Conservation (phyloP, 257 asterid genomes). For the Cynanchum wilfordii region DNA sequence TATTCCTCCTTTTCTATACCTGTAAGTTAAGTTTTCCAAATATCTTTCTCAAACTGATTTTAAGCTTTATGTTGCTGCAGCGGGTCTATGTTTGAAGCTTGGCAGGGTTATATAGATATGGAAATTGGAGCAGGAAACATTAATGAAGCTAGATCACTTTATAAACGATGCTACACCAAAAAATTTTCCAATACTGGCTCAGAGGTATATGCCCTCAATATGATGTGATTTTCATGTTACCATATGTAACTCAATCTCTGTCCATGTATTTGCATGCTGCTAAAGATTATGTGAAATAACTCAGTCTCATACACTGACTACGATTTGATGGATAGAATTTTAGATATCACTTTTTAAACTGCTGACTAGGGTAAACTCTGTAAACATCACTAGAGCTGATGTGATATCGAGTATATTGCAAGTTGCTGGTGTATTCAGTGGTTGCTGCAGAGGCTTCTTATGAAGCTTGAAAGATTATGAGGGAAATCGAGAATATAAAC, state of each 20-base stretch:
- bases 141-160: conserved; percentile 88
- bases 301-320: neutral
- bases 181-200: conserved; percentile 87
- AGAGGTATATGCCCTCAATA: conserved; percentile 50
- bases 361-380: neutral
- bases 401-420: neutral
- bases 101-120: conserved; percentile 77
- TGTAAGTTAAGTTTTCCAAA: neutral
- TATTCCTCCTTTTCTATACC: neutral
- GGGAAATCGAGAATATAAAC: neutral
- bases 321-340: neutral
- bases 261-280: neutral
- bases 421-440: neutral
- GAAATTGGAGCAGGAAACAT: conserved; percentile 70
- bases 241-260: neutral
- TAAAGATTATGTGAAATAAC: neutral
- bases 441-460: neutral
- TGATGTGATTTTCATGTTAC: neutral
- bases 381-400: neutral
- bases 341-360: neutral
- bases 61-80: conserved; percentile 35
- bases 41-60: conserved; percentile 12
- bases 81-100: conserved; percentile 84
- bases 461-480: neutral
- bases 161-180: conserved; percentile 82